Evolutionary conservation across 2,329 filamentous ascomycete genomes (phyloP), one percentile per base, ranked within the genome.

Genomic region (Aspergillus sergii): DNA sequence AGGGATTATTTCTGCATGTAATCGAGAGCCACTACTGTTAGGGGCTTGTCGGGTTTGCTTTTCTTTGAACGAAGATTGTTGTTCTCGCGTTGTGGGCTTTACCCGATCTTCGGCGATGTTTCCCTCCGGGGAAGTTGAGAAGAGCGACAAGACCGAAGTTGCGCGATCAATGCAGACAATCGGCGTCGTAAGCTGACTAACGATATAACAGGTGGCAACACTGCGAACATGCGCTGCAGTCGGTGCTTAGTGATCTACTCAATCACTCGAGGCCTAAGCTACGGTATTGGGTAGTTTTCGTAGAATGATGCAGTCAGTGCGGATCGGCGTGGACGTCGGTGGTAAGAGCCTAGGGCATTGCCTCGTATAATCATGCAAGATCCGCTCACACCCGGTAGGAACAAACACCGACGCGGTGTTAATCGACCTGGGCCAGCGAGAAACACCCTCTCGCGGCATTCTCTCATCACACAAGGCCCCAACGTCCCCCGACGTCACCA

Each of bases 401-500:
- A 79, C 76, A 19, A 80, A 79, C 65, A 80, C 75, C 10, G 76
- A 78, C 64, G 72, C 71, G 5, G 72, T 72, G 12, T 66, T 75
- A 36, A 66, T 77, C 10, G 73, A 66, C 2, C 69, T 72, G 7
- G 63, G 69, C 19, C 23, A 10, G 14, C 14, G 23, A 30, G 48
- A 51, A 8, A 16, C 23, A 12, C 3, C 48, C 0, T 66, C 70
- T 11, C 62, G 70, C 58, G 63, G 70, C 23, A 69, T 79, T 5
- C 60, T 76, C 46, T 70, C 71, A 28, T 71, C 66, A 30, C 66
- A 74, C 68, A 81, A 81, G 67, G 78, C 76, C 46, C 79, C 73
- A 53, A 79, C 69, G 39, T 81, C 76, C 32, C 69, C 76, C 32
- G 75, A 82, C 66, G 78, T 82, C 11, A 81, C 78, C 2, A 73